Base-by-base conservation (phyloP, 2,329 filamentous ascomycete species). In the Didymella sp. region DNA sequence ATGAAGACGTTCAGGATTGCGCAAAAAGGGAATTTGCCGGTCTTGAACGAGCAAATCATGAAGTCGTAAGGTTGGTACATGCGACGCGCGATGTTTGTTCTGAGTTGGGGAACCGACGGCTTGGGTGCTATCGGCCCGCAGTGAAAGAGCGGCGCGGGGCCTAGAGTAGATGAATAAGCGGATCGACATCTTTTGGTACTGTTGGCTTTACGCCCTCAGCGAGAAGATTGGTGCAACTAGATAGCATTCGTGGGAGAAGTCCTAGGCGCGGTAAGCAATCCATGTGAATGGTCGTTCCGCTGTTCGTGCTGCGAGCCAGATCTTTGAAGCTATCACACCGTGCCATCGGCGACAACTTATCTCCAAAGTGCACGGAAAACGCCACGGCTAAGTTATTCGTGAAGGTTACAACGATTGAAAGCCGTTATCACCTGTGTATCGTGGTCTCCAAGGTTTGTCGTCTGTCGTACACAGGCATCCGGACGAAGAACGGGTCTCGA, bases 71-170 rank as follows among this genome's bases (percentile, higher is more conserved):
- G 41, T 45, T 41, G 28, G 56, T 48, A 22, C 47, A 58, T 42
- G 37, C 47, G 44, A 31, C 12, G 46, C 42, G 31, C 27, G 25
- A 43, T 44, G 21, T 48, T 51, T 43, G 43, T 44, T 31, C 37
- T 33, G 31, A 33, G 21, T 58, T 49, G 50, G 45, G 43, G 48
- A 62, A 53, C 55, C 63, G 60, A 47, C 38, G 31, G 48, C 45
- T 38, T 60, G 59, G 53, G 48, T 37, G 45, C 53, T 52, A 54
- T 61, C 58, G 59, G 60, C 38, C 58, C 51, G 59, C 43, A 31
- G 38, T 41, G 37, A 54, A 54, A 51, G 58, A 47, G 45, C 50
- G 45, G 37, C 62, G 66, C 59, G 66, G 64, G 66, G 64, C 59
- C 59, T 51, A 41, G 43, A 51, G 38, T 42, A 38, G 45, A 51